Conservation (phyloP, 2,329 filamentous ascomycete genomes). For the Pyrenophora tritici-repentis region DNA sequence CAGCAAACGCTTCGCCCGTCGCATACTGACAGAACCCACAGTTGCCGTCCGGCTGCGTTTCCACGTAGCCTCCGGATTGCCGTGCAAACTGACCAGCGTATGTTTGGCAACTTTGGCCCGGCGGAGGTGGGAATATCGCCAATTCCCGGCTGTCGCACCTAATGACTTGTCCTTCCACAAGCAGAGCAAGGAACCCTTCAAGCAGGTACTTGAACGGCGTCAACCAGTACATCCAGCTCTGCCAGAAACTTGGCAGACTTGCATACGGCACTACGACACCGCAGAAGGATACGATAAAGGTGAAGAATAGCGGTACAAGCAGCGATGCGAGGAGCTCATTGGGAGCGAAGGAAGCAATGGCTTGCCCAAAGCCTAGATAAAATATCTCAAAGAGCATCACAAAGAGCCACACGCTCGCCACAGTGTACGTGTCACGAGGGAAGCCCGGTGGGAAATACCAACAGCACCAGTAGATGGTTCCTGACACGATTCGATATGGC, state of each 20-base stretch:
- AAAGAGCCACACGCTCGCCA: constrained; percentile 66
- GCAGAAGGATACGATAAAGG: constrained; percentile 72
- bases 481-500: constrained; percentile 69
- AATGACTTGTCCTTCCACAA: constrained; percentile 61
- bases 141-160: constrained; percentile 62
- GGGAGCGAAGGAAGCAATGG: constrained; percentile 68
- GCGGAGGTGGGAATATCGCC: constrained; percentile 64
- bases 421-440: constrained; percentile 61
- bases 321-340: constrained; percentile 70
- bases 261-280: constrained; percentile 73
- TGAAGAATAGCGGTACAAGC: constrained; percentile 71
- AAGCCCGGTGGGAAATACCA: constrained; percentile 62
- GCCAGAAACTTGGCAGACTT: constrained; percentile 69
- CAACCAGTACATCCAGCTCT: constrained; percentile 55
- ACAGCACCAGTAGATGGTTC: constrained; percentile 63
- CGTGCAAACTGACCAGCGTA: constrained; percentile 62
- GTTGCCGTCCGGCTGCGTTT: constrained; percentile 58
- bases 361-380: constrained; percentile 68
- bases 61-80: constrained; percentile 65
- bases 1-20: constrained; percentile 63
- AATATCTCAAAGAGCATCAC: constrained; percentile 70
- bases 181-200: constrained; percentile 63
- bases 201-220: constrained; percentile 71
- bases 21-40: constrained; percentile 70
- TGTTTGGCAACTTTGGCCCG: constrained; percentile 62